These are phyloP conservation scores for Pelargonium cotyledonis DNA, from an alignment of 441 rosid genomes.

Conservation along the genomic window DNA sequence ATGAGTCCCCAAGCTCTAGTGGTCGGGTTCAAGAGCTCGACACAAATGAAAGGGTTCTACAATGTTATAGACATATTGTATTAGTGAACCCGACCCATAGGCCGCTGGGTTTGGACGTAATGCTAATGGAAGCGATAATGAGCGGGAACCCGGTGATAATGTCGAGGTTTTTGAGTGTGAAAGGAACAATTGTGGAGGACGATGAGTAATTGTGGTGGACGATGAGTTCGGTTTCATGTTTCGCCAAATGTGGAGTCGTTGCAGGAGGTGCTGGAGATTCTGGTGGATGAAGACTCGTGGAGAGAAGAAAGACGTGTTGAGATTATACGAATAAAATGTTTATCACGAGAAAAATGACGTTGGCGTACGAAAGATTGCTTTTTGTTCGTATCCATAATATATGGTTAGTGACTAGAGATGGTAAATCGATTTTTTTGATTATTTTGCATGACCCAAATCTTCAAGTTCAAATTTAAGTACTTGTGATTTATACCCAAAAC, in stretches of 20 bases:
- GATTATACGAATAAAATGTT: conserved; percentile 74
- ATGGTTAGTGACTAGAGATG: too few relatives aligned
- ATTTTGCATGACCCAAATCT: too few relatives aligned
- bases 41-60: conserved; percentile 54
- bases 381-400: conserved; percentile 45
- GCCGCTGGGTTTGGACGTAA: conserved; percentile 90
- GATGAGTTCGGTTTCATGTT: conserved; percentile 84
- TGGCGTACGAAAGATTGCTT: conserved; percentile 77
- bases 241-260: conserved; percentile 71
- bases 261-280: conserved; percentile 44
- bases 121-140: conserved; percentile 90
- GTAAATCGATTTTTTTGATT: too few relatives aligned
- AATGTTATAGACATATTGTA: conserved; percentile 65
- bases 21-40: conserved; percentile 63
- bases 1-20: conserved; percentile 49
- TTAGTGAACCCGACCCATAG: conserved; percentile 81
- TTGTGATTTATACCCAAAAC: too few relatives aligned
- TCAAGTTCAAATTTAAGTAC: too few relatives aligned
- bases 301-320: conserved; percentile 61
- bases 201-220: too few relatives aligned
- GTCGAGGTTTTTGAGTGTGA: conserved; percentile 74
- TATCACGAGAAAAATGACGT: conserved; percentile 75
- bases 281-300: conserved; percentile 50
- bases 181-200: conserved; percentile 66
- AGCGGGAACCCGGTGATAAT: conserved; percentile 87